Percentiles rank a stretch among this genome's conserved stretches.
phyloP scores from a whole-genome alignment of 805 yeast genomes.

The Isabelozyma pseudorhagii region DNA sequence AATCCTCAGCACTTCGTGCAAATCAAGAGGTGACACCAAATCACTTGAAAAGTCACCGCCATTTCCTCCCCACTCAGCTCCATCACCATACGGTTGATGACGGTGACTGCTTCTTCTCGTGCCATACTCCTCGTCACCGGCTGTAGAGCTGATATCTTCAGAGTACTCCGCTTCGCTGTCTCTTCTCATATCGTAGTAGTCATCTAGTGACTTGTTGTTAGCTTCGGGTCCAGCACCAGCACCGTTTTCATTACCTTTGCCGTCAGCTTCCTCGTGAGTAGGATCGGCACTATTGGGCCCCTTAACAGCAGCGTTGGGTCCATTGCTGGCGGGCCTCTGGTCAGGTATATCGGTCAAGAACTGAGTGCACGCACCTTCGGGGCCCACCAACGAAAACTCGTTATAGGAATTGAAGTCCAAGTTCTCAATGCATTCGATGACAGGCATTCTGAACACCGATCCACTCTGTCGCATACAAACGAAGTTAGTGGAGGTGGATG shows the following conservation, averaged over 20 bases:
- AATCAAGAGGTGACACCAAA: not conserved
- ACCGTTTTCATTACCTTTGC: not conserved
- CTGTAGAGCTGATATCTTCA: slow-evolving; percentile 9
- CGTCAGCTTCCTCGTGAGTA: slow-evolving; percentile 4
- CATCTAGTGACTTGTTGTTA: not conserved
- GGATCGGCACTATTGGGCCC: not conserved
- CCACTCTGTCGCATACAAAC: slow-evolving; percentile 93
- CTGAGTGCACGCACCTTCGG: slow-evolving; percentile 50
- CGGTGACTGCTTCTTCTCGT: not conserved
- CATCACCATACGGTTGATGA: not conserved
- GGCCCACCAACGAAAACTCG: slow-evolving; percentile 59
- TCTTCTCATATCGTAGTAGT: slow-evolving; percentile 11
- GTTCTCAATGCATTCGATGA: slow-evolving; percentile 61
- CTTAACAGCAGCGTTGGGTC: no score
- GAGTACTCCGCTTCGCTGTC: slow-evolving; percentile 12
- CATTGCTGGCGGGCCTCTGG: not conserved
- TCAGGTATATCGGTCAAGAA: slow-evolving; percentile 25
- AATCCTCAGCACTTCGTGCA: slow-evolving; percentile 28
- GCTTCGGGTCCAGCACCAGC: not conserved
- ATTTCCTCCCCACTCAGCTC: not conserved
- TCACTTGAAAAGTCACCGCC: not conserved
- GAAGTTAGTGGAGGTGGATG: slow-evolving; percentile 57
- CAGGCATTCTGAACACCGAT: slow-evolving; percentile 76
- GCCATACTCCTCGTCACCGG: slow-evolving; percentile 3
- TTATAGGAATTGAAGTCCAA: slow-evolving; percentile 66